Conservation (phyloP, 495 filamentous ascomycete species). For the Penicillium alfredii region DNA sequence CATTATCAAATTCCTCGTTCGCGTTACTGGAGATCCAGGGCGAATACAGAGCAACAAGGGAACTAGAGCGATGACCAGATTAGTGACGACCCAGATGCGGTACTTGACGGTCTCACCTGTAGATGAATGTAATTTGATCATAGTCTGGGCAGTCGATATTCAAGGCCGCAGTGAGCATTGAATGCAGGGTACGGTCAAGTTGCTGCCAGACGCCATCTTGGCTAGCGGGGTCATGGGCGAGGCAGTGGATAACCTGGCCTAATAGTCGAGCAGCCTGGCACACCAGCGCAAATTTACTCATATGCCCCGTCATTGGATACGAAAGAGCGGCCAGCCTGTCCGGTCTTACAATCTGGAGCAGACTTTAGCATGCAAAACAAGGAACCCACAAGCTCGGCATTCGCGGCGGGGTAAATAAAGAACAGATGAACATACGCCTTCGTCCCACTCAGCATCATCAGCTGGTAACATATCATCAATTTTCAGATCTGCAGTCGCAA, state of each 20-base stretch:
- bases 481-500: conserved; percentile 36
- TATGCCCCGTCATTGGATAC: conserved; percentile 17
- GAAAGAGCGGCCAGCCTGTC: conserved; percentile 8
- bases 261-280: conserved; percentile 37
- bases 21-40: conserved; percentile 9
- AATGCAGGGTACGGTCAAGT: conserved; percentile 29
- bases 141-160: conserved; percentile 21
- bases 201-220: conserved; percentile 17
- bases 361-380: conserved; percentile 4
- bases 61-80: conserved; percentile 12
- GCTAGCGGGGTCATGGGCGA: conserved; percentile 10
- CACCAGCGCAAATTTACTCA: conserved; percentile 34
- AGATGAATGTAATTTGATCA: conserved; percentile 18
- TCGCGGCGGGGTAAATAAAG: too few relatives aligned
- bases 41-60: conserved; percentile 21
- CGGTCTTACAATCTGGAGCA: conserved; percentile 8
- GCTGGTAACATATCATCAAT: conserved; percentile 35
- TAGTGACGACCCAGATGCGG: conserved; percentile 1
- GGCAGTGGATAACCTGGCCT: conserved; percentile 34
- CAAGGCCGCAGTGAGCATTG: conserved; percentile 22
- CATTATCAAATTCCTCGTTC: conserved; percentile 3
- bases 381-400: too few relatives aligned
- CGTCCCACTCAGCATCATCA: conserved; percentile 40
- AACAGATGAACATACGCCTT: conserved; percentile 12
- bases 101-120: conserved; percentile 14